Conservation (phyloP, 2,329 filamentous ascomycete species). For the Scedosporium boydii region DNA sequence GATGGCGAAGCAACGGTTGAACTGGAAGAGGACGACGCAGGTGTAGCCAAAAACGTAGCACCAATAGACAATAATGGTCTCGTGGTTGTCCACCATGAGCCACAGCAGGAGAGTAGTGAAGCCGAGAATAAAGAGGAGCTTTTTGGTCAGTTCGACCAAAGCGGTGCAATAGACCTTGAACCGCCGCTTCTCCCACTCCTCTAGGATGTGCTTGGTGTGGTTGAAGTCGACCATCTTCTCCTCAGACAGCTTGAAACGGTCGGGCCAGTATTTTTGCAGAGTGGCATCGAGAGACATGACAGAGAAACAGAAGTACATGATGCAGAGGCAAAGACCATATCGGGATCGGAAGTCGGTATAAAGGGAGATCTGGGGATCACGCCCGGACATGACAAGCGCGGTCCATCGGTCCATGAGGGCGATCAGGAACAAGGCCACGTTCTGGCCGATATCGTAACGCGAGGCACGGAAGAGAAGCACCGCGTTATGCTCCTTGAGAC, state of each 20-base stretch:
- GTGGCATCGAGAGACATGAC: constrained; percentile 27
- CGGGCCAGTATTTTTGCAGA: constrained; percentile 25
- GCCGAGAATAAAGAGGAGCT: constrained; percentile 22
- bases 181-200: constrained; percentile 12
- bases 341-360: constrained; percentile 21
- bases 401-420: constrained; percentile 29
- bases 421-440: constrained; percentile 26
- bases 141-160: constrained; percentile 19
- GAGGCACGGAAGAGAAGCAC: constrained; percentile 25
- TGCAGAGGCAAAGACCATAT: constrained; percentile 26
- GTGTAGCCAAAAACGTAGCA: constrained; percentile 25
- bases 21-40: constrained; percentile 27
- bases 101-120: constrained; percentile 21
- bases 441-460: constrained; percentile 24
- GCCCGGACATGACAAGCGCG: constrained; percentile 22
- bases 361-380: constrained; percentile 16
- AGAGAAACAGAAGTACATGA: constrained; percentile 28
- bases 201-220: constrained; percentile 15
- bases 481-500: constrained; percentile 28
- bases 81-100: constrained; percentile 20
- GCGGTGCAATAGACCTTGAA: constrained; percentile 15
- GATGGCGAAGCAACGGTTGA: constrained; percentile 29
- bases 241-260: constrained; percentile 21
- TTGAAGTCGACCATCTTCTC: constrained; percentile 20
- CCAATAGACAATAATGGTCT: constrained; percentile 24